These are phyloP conservation scores for Huntiella savannae DNA, from an alignment of 2,329 filamentous ascomycete genomes.

Conservation along the genomic window DNA sequence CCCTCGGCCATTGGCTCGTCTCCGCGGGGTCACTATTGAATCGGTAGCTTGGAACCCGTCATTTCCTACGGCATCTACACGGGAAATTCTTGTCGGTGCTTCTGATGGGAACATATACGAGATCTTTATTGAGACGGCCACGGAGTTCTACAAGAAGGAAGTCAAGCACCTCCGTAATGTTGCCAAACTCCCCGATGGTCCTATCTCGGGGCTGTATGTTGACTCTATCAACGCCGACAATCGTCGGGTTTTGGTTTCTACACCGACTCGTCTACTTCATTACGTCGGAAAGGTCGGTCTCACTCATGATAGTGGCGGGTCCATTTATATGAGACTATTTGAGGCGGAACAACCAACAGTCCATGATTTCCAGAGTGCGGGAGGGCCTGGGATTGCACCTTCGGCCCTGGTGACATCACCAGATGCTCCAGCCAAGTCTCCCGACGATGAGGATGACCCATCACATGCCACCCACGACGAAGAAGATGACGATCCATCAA, in stretches of 20 bases:
- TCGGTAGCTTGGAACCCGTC: constrained; percentile 90
- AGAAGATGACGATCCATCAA: constrained; percentile 28
- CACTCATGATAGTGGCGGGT: constrained; percentile 60
- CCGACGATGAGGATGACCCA: constrained; percentile 35
- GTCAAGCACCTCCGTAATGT: constrained; percentile 79
- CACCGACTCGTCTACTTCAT: constrained; percentile 59
- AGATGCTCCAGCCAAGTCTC: constrained; percentile 38
- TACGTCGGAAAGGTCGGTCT: constrained; percentile 60
- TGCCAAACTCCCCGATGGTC: constrained; percentile 63
- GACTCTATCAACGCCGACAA: constrained; percentile 57
- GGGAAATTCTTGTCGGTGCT: constrained; percentile 81
- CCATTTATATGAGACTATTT: constrained; percentile 74
- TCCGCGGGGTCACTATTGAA: constrained; percentile 77
- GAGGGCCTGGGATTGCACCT: constrained; percentile 25
- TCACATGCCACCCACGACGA: not conserved
- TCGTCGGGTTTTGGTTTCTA: constrained; percentile 62
- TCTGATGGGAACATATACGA: constrained; percentile 94
- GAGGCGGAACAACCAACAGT: constrained; percentile 65
- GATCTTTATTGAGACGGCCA: constrained; percentile 80
- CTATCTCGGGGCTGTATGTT: constrained; percentile 71
- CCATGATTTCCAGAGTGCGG: constrained; percentile 37
- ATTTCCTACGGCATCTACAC: constrained; percentile 75
- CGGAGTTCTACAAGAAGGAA: constrained; percentile 87
- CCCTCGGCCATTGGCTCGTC: constrained; percentile 58
- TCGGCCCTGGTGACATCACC: constrained; percentile 62